phyloP scores from a whole-genome alignment of 73 alveolate species.

The Stentor roeselii region DNA sequence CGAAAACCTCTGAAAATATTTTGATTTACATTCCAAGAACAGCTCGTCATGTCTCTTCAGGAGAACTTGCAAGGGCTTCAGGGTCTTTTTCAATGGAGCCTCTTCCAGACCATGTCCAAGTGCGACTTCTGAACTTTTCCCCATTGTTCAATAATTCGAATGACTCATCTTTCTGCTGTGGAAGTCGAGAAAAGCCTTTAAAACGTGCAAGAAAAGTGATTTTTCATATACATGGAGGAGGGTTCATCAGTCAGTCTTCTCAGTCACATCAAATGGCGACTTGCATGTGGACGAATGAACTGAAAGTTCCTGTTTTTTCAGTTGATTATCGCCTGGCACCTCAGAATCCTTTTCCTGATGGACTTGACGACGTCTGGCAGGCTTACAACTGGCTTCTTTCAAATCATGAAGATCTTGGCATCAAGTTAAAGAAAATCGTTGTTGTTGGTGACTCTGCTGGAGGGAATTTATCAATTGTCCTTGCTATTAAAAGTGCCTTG shows the following conservation, averaged over 20 bases:
- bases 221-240: slow-evolving; percentile 97
- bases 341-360: slow-evolving; percentile 70
- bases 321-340: slow-evolving; percentile 82
- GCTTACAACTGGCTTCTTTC: slow-evolving; percentile 72
- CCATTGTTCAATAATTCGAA: neutral
- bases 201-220: slow-evolving; percentile 34
- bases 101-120: neutral
- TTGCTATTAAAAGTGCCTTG: slow-evolving; percentile 25
- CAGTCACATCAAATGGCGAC: slow-evolving; percentile 85
- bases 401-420: slow-evolving; percentile 47
- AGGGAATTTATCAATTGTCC: slow-evolving; percentile 69
- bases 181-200: neutral
- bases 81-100: neutral
- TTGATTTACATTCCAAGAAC: neutral
- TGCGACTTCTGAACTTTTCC: neutral
- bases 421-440: slow-evolving; percentile 52
- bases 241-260: slow-evolving; percentile 91
- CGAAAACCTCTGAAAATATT: neutral
- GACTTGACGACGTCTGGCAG: slow-evolving; percentile 79
- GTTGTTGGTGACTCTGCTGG: slow-evolving; percentile 86
- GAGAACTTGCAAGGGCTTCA: neutral
- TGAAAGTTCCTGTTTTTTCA: slow-evolving; percentile 62
- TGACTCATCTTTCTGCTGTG: neutral
- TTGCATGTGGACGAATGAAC: slow-evolving; percentile 83
- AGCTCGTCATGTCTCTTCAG: neutral